A percentile compares a stretch with the other conserved stretches of the same genome.
phyloP scores from a whole-genome alignment of 768 basidiomycete genomes.

The Russula virescens region DNA sequence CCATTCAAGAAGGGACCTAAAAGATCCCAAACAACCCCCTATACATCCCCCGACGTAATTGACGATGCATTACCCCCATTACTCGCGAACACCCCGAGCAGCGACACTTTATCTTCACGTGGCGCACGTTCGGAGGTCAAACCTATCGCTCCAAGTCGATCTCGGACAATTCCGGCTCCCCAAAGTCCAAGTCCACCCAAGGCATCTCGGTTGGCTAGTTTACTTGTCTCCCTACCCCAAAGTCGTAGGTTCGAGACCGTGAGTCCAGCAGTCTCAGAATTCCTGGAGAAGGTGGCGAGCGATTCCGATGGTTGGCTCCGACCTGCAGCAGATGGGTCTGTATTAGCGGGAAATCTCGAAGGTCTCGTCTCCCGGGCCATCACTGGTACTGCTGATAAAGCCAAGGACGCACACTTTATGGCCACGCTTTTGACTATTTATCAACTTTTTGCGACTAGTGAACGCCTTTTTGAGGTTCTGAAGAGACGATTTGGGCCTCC shows the following conservation, averaged over 20 bases:
- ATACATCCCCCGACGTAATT: neutral
- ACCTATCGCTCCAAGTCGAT: neutral
- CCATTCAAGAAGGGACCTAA: neutral
- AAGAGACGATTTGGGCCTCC: constrained; percentile 9
- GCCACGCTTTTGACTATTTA: constrained; percentile 9
- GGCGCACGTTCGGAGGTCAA: no score
- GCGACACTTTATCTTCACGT: neutral
- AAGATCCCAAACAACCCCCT: neutral
- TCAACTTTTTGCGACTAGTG: constrained; percentile 9
- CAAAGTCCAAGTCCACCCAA: neutral
- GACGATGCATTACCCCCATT: neutral
- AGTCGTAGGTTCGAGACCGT: neutral
- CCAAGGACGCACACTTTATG: neutral
- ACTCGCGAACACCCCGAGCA: neutral
- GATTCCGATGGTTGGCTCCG: constrained; percentile 6
- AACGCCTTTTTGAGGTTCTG: constrained; percentile 8
- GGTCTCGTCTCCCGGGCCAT: constrained; percentile 10
- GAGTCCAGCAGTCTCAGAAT: neutral
- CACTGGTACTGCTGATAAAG: neutral
- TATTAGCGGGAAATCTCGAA: constrained; percentile 15
- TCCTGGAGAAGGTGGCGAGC: neutral
- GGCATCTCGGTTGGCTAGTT: neutral
- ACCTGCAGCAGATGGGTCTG: constrained; percentile 3
- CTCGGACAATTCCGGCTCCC: neutral
- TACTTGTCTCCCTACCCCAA: neutral